phyloP scores from a whole-genome alignment of 2,329 filamentous ascomycete species.

The Bipolaris bicolor region DNA sequence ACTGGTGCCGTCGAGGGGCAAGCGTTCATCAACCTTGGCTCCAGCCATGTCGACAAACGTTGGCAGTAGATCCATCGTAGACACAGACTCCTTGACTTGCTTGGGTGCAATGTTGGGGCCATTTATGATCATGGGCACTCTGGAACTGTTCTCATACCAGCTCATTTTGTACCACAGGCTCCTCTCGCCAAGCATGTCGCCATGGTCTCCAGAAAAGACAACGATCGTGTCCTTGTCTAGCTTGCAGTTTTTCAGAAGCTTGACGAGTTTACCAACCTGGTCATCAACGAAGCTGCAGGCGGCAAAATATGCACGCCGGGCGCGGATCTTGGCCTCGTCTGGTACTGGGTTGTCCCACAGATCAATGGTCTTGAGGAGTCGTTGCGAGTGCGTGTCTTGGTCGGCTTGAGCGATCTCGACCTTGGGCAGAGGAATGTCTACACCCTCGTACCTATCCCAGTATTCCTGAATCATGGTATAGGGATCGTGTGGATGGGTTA shows the following conservation, averaged over 20 bases:
- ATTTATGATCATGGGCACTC: conserved; percentile 85
- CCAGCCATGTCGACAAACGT: conserved; percentile 86
- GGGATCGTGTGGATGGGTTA: conserved; percentile 93
- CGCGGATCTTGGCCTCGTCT: conserved; percentile 83
- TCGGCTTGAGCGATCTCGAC: conserved; percentile 79
- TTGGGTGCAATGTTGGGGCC: conserved; percentile 77
- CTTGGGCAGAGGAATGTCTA: conserved; percentile 84
- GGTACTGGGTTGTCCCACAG: conserved; percentile 83
- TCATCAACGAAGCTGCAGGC: conserved; percentile 94
- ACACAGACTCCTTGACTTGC: conserved; percentile 82
- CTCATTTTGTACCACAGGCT: conserved; percentile 98
- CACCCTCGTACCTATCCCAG: conserved; percentile 89
- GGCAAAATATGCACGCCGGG: conserved; percentile 88
- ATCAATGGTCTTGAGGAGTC: conserved; percentile 84
- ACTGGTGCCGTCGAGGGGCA: conserved; percentile 87
- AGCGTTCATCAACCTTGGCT: conserved; percentile 67
- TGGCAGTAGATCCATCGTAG: conserved; percentile 86
- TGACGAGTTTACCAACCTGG: conserved; percentile 82
- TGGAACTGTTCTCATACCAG: conserved; percentile 90
- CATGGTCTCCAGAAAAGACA: conserved; percentile 91
- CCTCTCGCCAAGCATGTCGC: conserved; percentile 93
- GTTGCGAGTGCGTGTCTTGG: conserved; percentile 85
- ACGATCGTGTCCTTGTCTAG: conserved; percentile 86
- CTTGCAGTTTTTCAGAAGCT: conserved; percentile 77
- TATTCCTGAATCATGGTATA: conserved; percentile 94